These are phyloP conservation scores for Monilinia aucupariae DNA, from an alignment of 2,329 filamentous ascomycete species.

Conservation along the genomic window DNA sequence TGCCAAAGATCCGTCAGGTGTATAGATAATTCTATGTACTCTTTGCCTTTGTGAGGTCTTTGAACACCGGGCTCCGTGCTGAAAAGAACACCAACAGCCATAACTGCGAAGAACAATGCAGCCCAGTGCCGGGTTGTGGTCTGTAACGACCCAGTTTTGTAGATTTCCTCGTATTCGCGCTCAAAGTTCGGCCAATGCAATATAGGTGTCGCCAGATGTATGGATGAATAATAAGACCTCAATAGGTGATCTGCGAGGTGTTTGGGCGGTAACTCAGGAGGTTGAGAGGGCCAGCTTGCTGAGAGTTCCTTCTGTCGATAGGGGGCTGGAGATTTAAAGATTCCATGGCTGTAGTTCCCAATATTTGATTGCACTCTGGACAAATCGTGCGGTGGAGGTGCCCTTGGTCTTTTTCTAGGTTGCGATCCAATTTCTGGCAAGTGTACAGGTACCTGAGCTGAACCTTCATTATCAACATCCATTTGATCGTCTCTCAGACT, in stretches of 20 bases:
- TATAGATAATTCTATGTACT: constrained; percentile 67
- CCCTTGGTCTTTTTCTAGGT: constrained; percentile 57
- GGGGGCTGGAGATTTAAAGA: constrained; percentile 71
- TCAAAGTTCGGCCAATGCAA: constrained; percentile 84
- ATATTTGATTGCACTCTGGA: constrained; percentile 67
- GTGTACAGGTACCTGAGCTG: constrained; percentile 44
- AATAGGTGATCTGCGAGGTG: constrained; percentile 66
- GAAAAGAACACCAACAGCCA: constrained; percentile 78
- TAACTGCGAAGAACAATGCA: constrained; percentile 73
- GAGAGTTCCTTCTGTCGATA: constrained; percentile 52
- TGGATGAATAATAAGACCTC: constrained; percentile 66
- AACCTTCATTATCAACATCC: constrained; percentile 37
- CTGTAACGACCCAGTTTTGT: constrained; percentile 57
- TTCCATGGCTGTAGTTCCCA: constrained; percentile 65
- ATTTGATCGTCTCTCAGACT: constrained; percentile 40
- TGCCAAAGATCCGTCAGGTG: constrained; percentile 74
- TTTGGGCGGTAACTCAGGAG: constrained; percentile 65
- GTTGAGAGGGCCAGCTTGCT: constrained; percentile 45
- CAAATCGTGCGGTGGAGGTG: constrained; percentile 61
- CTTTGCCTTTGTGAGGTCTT: constrained; percentile 51
- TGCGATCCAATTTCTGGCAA: constrained; percentile 62
- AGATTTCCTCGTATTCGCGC: constrained; percentile 69
- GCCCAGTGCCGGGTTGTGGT: constrained; percentile 65
- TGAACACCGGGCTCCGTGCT: constrained; percentile 51
- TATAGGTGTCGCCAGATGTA: constrained; percentile 78